Percentiles rank a stretch among this genome's conserved stretches.
Evolutionary conservation across 306 rosid species (phyloP).

Genomic region (Abrus precatorius): DNA sequence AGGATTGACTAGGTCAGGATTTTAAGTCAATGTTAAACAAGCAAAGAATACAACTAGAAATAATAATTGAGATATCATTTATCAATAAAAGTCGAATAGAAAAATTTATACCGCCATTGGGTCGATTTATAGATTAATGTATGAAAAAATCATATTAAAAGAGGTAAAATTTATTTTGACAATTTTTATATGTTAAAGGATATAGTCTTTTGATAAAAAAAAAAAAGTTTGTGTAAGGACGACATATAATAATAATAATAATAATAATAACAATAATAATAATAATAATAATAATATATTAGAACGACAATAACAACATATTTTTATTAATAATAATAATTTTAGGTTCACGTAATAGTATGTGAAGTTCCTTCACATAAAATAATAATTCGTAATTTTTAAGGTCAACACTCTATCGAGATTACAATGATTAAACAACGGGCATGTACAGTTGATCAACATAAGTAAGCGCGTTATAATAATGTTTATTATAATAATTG

Average conservation of each 20-base stretch:
- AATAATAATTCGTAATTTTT: not conserved
- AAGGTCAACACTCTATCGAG: not conserved
- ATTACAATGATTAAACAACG: not conserved
- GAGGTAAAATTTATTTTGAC: too few relatives aligned
- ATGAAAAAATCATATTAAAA: too few relatives aligned
- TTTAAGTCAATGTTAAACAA: slow-evolving; percentile 10
- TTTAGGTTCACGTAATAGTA: not conserved
- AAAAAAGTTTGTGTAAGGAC: too few relatives aligned
- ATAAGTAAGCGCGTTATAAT: not conserved
- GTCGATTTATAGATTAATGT: too few relatives aligned
- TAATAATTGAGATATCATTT: slow-evolving; percentile 3
- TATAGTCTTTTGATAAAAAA: too few relatives aligned
- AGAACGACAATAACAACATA: too few relatives aligned
- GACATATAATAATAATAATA: too few relatives aligned
- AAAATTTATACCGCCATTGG: too few relatives aligned
- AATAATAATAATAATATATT: too few relatives aligned
- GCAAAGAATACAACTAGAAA: not conserved
- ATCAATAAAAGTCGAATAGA: not conserved
- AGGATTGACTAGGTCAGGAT: not conserved
- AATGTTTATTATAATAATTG: not conserved
- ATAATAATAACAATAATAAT: too few relatives aligned
- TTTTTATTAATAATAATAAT: not conserved
- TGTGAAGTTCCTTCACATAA: not conserved
- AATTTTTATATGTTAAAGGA: too few relatives aligned
- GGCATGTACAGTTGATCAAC: not conserved